A percentile compares a stretch with the other conserved stretches of the same genome.
Conservation (phyloP, 2,329 filamentous ascomycete genomes). For the Rutstroemia sp. region DNA sequence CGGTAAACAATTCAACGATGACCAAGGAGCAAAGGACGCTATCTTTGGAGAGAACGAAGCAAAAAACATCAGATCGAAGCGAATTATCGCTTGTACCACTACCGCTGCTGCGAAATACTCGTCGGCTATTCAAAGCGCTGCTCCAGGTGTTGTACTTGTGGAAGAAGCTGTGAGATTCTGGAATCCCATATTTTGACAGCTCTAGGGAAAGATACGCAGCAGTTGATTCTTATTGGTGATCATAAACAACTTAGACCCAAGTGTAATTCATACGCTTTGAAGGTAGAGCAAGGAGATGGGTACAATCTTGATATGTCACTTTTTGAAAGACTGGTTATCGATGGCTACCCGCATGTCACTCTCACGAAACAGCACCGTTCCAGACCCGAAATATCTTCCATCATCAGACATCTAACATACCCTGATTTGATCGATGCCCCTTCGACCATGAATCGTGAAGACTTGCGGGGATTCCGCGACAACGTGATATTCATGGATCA, state of each 20-base stretch:
- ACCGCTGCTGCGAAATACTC: constrained; percentile 59
- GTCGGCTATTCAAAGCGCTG: constrained; percentile 43
- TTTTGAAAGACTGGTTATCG: constrained; percentile 58
- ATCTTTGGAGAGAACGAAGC: constrained; percentile 38
- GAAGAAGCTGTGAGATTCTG: constrained; percentile 68
- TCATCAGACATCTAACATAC: constrained; percentile 53
- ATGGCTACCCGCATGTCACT: constrained; percentile 45
- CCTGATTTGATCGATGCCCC: constrained; percentile 49
- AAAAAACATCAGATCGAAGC: constrained; percentile 41
- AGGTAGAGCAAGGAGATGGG: constrained; percentile 55
- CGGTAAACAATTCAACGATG: constrained; percentile 35
- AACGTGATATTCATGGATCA: constrained; percentile 64
- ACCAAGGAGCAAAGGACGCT: constrained; percentile 35
- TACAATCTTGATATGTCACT: constrained; percentile 61
- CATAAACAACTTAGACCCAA: constrained; percentile 68
- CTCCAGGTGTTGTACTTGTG: constrained; percentile 51
- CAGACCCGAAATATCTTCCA: constrained; percentile 56
- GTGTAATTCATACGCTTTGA: constrained; percentile 47
- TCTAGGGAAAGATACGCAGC: constrained; percentile 46
- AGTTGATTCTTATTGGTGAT: constrained; percentile 65
- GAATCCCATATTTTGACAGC: constrained; percentile 61
- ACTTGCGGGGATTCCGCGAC: constrained; percentile 48
- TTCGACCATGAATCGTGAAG: constrained; percentile 39
- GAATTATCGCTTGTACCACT: constrained; percentile 64
- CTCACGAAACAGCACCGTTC: constrained; percentile 61